A percentile compares a stretch with the other conserved stretches of the same genome.
Conservation (phyloP, 2,329 filamentous ascomycete genomes). For the Aspergillus pseudonomiae region DNA sequence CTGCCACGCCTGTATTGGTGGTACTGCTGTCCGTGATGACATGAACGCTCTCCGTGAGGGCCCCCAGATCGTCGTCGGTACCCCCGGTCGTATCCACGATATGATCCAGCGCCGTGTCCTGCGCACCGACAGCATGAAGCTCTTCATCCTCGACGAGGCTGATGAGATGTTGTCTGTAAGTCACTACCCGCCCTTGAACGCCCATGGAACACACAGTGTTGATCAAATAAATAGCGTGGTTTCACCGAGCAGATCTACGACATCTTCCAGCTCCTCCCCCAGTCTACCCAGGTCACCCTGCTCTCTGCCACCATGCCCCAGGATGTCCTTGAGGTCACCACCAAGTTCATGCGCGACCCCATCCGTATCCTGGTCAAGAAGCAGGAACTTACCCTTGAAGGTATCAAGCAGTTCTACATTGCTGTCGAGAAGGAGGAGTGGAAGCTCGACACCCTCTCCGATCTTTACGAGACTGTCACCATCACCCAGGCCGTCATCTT, state of each 20-base stretch:
- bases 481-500: constrained; percentile 99
- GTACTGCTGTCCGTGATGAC: constrained; percentile 96
- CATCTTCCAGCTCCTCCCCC: constrained; percentile 98
- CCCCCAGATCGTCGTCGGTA: constrained; percentile 96
- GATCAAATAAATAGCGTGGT: constrained; percentile 65
- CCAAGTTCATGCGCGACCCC: constrained; percentile 99
- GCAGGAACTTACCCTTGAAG: constrained; percentile 98
- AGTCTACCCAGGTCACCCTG: constrained; percentile 97
- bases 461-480: constrained; percentile 98
- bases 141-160: constrained; percentile 99
- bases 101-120: constrained; percentile 99
- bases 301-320: constrained; percentile 98
- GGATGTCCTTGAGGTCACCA: constrained; percentile 98
- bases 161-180: constrained; percentile 82
- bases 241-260: constrained; percentile 99
- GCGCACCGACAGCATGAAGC: constrained; percentile 98
- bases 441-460: constrained; percentile 98
- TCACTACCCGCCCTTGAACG: background rate
- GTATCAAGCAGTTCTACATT: constrained; percentile 99
- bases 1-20: constrained; percentile 99
- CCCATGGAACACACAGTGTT: constrained; percentile 8
- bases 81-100: constrained; percentile 96
- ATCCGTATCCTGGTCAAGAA: constrained; percentile 99
- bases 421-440: constrained; percentile 99
- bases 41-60: constrained; percentile 97